A percentile compares a stretch with the other conserved stretches of the same genome.
Conservation (phyloP, 495 filamentous ascomycete species). For the Penicillium pulvis region DNA sequence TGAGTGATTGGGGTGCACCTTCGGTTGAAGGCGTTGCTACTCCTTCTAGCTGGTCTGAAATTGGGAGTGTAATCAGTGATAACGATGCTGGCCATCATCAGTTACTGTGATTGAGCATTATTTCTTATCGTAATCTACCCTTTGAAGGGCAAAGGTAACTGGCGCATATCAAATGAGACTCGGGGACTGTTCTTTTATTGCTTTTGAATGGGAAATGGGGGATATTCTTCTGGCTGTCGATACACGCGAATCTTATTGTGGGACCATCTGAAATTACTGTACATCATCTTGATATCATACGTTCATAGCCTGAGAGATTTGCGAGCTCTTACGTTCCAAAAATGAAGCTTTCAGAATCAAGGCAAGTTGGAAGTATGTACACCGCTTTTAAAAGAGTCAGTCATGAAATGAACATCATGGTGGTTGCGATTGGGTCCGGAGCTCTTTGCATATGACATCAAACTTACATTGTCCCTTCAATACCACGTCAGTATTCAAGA, state of each 20-base stretch:
- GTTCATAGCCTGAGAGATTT: not conserved
- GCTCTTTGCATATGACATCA: too few species aligned
- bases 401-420: too few species aligned
- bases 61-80: slow-evolving; percentile 70
- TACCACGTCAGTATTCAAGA: too few species aligned
- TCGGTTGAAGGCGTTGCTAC: slow-evolving; percentile 57
- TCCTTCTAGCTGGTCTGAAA: slow-evolving; percentile 75
- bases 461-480: too few species aligned
- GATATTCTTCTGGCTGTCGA: not conserved
- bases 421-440: too few species aligned
- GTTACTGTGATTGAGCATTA: slow-evolving; percentile 11
- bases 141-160: slow-evolving; percentile 2
- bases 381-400: too few species aligned
- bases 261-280: not conserved
- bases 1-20: slow-evolving; percentile 62
- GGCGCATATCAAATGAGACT: slow-evolving; percentile 11
- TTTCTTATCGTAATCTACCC: not conserved
- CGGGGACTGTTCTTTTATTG: not conserved
- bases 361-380: too few species aligned
- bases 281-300: not conserved
- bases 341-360: too few species aligned
- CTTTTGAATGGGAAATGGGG: not conserved
- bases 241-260: not conserved
- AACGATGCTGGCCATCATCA: slow-evolving; percentile 42
- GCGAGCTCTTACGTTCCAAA: too few species aligned